Percentiles rank a stretch among this genome's conserved stretches.
Conservation (phyloP, 2,329 filamentous ascomycete species). For the Purpureocillium lavendulum region DNA sequence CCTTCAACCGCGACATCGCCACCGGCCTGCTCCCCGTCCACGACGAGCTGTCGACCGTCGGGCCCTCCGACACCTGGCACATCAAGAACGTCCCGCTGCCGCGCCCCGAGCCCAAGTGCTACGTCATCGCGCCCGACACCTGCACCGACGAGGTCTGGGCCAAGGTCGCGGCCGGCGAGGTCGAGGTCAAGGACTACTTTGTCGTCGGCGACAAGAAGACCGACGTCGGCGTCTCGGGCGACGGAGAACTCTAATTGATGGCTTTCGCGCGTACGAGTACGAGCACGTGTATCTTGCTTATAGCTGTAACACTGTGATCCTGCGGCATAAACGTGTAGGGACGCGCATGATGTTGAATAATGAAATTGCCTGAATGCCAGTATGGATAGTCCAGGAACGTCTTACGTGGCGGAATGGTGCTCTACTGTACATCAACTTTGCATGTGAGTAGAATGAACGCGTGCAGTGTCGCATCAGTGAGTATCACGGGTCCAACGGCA, state of each 20-base stretch:
- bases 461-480: too few species aligned
- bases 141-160: conserved; percentile 46
- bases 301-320: too few species aligned
- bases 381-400: too few species aligned
- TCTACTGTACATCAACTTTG: too few species aligned
- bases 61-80: conserved; percentile 50
- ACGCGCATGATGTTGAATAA: too few species aligned
- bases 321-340: too few species aligned
- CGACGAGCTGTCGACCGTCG: conserved; percentile 40
- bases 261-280: not conserved
- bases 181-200: conserved; percentile 34
- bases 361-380: too few species aligned
- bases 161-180: conserved; percentile 41
- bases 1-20: conserved; percentile 44
- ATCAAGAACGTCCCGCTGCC: conserved; percentile 41
- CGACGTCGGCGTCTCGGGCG: not conserved
- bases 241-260: not conserved
- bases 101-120: conserved; percentile 46
- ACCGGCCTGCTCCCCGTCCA: conserved; percentile 44
- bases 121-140: conserved; percentile 44
- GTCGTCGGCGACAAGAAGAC: conserved; percentile 11
- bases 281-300: too few species aligned
- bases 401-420: too few species aligned
- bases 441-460: too few species aligned
- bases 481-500: too few species aligned